Evolutionary conservation across 352 stramenopile species (phyloP).

Genomic region (Phytophthora sansomeana): DNA sequence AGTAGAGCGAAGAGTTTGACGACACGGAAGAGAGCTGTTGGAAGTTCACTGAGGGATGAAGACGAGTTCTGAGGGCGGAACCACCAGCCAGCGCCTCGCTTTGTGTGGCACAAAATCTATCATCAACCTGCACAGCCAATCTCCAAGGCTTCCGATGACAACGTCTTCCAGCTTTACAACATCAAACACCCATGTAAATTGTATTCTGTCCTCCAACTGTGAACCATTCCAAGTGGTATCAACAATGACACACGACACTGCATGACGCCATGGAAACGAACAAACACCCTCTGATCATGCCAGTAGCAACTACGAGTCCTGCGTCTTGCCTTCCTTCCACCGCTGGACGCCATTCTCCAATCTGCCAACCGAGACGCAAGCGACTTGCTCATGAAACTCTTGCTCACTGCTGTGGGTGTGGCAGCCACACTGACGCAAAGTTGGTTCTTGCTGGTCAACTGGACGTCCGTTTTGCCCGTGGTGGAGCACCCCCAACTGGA

Average conservation of each 20-base stretch:
- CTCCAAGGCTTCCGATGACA: neutral
- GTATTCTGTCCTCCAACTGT: no score
- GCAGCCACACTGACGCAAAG: conserved; percentile 23
- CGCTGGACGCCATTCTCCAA: conserved; percentile 23
- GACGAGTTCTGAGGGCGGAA: conserved; percentile 1
- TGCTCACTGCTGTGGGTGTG: conserved; percentile 19
- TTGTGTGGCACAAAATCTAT: neutral
- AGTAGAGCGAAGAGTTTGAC: conserved; percentile 11
- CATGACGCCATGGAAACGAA: neutral
- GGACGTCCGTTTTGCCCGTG: neutral
- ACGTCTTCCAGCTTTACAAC: no score
- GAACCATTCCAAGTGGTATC: neutral
- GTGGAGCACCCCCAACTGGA: conserved; percentile 2
- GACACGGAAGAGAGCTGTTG: conserved; percentile 1
- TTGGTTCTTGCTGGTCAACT: conserved; percentile 27
- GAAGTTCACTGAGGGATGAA: neutral
- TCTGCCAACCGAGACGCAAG: conserved; percentile 8
- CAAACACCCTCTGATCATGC: conserved; percentile 9
- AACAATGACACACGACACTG: neutral
- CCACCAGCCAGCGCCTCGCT: neutral
- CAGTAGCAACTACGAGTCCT: conserved; percentile 1
- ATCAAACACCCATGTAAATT: no score
- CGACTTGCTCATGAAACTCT: conserved; percentile 19
- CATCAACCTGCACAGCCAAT: neutral
- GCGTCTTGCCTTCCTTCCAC: neutral